Conservation (phyloP, 352 stramenopile genomes). For the Phytophthora tubulina region DNA sequence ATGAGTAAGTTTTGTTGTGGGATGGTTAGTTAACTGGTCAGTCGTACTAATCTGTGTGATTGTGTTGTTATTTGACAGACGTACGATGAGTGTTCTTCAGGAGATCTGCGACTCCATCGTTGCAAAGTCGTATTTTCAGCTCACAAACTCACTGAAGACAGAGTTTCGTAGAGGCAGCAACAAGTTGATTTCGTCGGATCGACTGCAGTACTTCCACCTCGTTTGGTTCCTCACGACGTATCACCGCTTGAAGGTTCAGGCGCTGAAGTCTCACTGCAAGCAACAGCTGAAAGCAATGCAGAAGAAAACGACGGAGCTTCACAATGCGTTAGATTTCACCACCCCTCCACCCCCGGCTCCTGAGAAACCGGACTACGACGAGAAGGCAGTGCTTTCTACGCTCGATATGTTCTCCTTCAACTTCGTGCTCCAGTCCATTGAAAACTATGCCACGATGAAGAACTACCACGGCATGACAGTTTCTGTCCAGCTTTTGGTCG, state of each 20-base stretch:
- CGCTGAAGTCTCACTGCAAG: constrained; percentile 75
- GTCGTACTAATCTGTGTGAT: background rate
- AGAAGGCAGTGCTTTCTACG: constrained; percentile 85
- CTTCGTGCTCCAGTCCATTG: constrained; percentile 90
- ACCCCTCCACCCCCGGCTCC: constrained; percentile 47
- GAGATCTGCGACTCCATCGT: constrained; percentile 82
- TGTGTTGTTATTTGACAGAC: constrained; percentile 38
- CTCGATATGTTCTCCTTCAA: constrained; percentile 94
- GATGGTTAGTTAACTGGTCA: background rate
- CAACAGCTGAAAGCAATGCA: constrained; percentile 63
- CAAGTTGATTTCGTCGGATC: constrained; percentile 86
- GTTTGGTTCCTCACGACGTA: constrained; percentile 89
- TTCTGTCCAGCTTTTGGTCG: constrained; percentile 76
- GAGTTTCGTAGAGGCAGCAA: constrained; percentile 87
- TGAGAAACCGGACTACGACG: constrained; percentile 66
- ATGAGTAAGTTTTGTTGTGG: constrained; percentile 49
- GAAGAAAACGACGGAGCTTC: constrained; percentile 59
- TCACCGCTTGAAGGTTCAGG: constrained; percentile 81
- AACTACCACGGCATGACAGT: constrained; percentile 88
- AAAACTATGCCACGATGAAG: constrained; percentile 84
- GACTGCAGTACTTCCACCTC: constrained; percentile 90
- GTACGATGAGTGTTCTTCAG: constrained; percentile 71
- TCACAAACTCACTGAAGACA: constrained; percentile 88
- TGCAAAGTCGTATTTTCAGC: constrained; percentile 84
- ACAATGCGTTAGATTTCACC: constrained; percentile 67